Percentiles rank a stretch among this genome's conserved stretches.
Evolutionary conservation across 106 monocot genomes (phyloP).

Genomic region (Phalaenopsis aphrodite): DNA sequence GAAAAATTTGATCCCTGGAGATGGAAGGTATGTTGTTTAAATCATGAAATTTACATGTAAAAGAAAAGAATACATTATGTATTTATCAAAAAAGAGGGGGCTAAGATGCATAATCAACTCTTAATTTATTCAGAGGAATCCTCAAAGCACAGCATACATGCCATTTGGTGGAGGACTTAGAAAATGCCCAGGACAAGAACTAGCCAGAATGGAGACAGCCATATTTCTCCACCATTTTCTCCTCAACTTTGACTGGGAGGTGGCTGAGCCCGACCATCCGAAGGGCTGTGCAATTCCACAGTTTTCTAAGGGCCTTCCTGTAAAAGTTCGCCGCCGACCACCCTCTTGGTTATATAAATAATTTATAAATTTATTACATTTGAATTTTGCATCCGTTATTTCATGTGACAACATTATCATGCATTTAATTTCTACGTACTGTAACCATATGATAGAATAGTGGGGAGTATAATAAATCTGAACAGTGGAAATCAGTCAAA

Average conservation of each 20-base stretch:
- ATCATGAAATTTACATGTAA: no score
- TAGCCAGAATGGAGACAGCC: conserved; percentile 12
- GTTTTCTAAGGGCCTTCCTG: background rate
- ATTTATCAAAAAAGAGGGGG: no score
- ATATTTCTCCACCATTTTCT: conserved; percentile 37
- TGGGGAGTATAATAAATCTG: no score
- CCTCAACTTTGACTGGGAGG: conserved; percentile 5
- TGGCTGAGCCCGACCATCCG: background rate
- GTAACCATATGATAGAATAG: no score
- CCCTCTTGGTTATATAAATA: background rate
- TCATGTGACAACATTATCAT: no score
- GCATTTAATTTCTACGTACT: no score
- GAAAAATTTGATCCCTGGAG: background rate
- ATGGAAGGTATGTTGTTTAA: background rate
- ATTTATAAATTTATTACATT: no score
- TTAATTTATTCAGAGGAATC: background rate
- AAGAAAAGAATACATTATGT: no score
- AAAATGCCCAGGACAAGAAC: conserved; percentile 29
- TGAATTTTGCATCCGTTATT: no score
- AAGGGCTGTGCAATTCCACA: background rate
- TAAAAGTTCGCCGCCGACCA: background rate
- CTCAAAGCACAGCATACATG: conserved; percentile 14
- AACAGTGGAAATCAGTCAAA: no score
- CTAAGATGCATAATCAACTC: no score
- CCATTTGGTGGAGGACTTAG: conserved; percentile 36